Evolutionary conservation across 225 moss, liverwort and hornwort species (phyloP), one percentile per base, ranked within the genome.

Genomic region (Antitrichia curtipendula): DNA sequence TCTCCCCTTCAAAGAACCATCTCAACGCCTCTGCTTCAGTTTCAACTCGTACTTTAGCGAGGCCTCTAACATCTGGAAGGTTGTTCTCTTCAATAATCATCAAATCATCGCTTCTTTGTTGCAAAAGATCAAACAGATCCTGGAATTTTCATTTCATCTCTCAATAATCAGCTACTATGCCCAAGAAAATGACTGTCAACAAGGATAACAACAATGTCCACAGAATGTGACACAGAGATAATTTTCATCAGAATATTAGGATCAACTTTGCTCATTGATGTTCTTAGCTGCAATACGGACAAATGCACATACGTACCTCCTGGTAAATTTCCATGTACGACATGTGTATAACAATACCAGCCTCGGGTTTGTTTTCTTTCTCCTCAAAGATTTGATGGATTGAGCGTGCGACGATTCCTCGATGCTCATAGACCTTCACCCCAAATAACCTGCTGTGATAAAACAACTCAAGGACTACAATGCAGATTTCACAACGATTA

Each of bases 271-370:
- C 84, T 84, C 72, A 45, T 72, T n/a, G n/a, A 20, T 56, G 13
- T 34, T 71, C 28, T 38, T 23, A 34, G 54, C 63, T 77, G 24
- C 68, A 86, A 72, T 38, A 79, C 23, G 72, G 54, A 36, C 7
- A 80, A 75, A 43, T 82, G 17, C 27, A 59, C 13, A 53, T 13
- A 75, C 75, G 41, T 79, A 98, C 98, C 97, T 98, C 97, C 85
- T 97, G 97, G 87, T 98, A 98, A 63, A 98, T 94, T 93, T 98
- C 97, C 86, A 98, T 86, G 81, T 98, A 98, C 27, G 97, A 96
- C 88, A 98, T 95, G 87, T 96, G 95, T 71, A 98, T 90, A 22
- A 93, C 64, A 76, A 98, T 97, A 86, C 97, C 96, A 61, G 97
- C 95, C 90, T 97, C 95, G 3, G 97, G 96, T 87, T 94, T 96